Evolutionary conservation across 1,284 basidiomycete genomes (phyloP).

Genomic region (Athelia sp.): DNA sequence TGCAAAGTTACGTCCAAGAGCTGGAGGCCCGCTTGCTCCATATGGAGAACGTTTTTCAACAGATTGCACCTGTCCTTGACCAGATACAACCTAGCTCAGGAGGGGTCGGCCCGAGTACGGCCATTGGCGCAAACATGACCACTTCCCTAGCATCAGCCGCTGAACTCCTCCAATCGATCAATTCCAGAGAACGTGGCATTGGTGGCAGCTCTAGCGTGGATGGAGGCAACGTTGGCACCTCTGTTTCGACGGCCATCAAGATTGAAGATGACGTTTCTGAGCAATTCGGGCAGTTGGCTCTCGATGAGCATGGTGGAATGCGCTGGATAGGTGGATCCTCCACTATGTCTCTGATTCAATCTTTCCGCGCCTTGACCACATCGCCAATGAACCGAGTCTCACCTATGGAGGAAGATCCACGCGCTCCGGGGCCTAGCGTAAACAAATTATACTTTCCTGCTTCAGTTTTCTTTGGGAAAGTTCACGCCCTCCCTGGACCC

Average conservation of each 20-base stretch:
- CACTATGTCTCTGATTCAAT: constrained; percentile 87
- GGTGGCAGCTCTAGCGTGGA: constrained; percentile 28
- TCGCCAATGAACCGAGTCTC: constrained; percentile 73
- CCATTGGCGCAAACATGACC: constrained; percentile 23
- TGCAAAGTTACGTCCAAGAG: constrained; percentile 76
- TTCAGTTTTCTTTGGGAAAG: constrained; percentile 82
- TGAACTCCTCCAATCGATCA: constrained; percentile 33
- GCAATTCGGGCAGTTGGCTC: constrained; percentile 79
- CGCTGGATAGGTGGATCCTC: constrained; percentile 91
- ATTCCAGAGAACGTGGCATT: constrained; percentile 29
- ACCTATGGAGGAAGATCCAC: constrained; percentile 77
- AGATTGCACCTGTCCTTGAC: constrained; percentile 72
- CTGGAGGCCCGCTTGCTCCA: constrained; percentile 78
- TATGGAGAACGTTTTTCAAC: constrained; percentile 76
- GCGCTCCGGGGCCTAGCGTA: constrained; percentile 65
- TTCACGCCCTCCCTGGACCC: constrained; percentile 75
- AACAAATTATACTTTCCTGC: constrained; percentile 88
- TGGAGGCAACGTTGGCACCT: constrained; percentile 2
- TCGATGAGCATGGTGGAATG: constrained; percentile 86
- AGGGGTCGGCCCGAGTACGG: constrained; percentile 21
- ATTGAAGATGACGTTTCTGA: constrained; percentile 69
- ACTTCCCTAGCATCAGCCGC: constrained; percentile 26
- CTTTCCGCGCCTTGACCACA: constrained; percentile 72
- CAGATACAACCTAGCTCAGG: constrained; percentile 53
- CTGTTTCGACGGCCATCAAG: constrained; percentile 44